Evolutionary conservation across 2,329 filamentous ascomycete genomes (phyloP).

Genomic region (Podosphaera fusca): DNA sequence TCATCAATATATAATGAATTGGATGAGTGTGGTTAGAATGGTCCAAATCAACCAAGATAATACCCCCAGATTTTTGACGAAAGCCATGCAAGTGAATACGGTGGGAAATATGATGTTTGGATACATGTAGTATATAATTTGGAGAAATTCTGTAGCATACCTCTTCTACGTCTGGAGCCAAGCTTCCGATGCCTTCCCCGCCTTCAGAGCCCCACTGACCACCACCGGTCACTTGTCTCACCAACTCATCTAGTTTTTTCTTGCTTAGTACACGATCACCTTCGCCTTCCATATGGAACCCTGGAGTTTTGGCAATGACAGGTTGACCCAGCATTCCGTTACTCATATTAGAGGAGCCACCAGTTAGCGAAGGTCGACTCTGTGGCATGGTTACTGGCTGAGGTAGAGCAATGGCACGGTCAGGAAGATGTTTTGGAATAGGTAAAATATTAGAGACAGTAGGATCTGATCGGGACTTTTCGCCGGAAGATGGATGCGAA

Average conservation of each 20-base stretch:
- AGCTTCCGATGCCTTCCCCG: constrained; percentile 41
- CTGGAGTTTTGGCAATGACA: constrained; percentile 56
- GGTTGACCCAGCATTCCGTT: constrained; percentile 76
- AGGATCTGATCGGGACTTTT: constrained; percentile 11
- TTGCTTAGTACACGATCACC: constrained; percentile 88
- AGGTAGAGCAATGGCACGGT: constrained; percentile 43
- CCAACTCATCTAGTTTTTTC: constrained; percentile 89
- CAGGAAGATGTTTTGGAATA: constrained; percentile 44
- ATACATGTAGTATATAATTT: no score
- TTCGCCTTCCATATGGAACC: constrained; percentile 73
- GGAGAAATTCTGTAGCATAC: constrained; percentile 25
- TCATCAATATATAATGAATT: not conserved
- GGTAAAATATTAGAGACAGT: constrained; percentile 15
- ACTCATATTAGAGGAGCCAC: constrained; percentile 48
- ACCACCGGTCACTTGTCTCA: constrained; percentile 76
- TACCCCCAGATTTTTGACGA: no score
- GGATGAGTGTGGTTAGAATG: no score
- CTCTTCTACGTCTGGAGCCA: constrained; percentile 90
- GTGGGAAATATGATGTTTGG: no score
- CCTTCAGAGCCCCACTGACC: constrained; percentile 40
- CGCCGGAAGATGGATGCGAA: constrained; percentile 8
- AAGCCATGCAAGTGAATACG: no score
- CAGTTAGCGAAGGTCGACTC: constrained; percentile 60
- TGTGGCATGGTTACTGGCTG: constrained; percentile 50
- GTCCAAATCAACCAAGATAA: no score